Base-by-base conservation (phyloP, 768 basidiomycete species). In the Suillus alpinus region DNA sequence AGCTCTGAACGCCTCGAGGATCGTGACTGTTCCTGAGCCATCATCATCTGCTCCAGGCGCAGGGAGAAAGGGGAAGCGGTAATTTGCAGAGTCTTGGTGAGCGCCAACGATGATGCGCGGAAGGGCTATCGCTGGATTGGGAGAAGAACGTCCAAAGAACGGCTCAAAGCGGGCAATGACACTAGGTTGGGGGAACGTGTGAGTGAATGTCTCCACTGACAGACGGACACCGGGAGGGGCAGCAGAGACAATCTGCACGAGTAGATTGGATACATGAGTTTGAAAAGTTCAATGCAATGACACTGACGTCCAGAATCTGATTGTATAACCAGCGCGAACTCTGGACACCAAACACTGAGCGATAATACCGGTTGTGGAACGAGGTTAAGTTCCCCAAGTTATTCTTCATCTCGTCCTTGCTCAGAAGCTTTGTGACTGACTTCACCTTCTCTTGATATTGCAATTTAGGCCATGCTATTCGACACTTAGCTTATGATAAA, bases 1-100 rank as follows among this genome's bases (percentile, higher is more conserved):
- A 13, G 83, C 87, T 40, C 90, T 83, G 70, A 90, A 91, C 18
- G 88, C 80, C 75, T 92, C 91, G 43, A 92, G 74, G 64, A 92
- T 89, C n/a, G 86, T 87, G 58, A 91, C 86, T n/a, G 80, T 82
- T 63, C 91, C 91, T 62, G 87, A 78, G 16, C 81, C 82, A 56
- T 81, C 80, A 62, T 82, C 82, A 56, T 83, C 81, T 0, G 78
- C 79, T 53, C 83, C 82, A 32, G 81, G 82, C 13, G 80, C 80
- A 29, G 76, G 75, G 43, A 78, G 78, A 40, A 66, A 71, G 2
- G 75, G 73, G 0, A 78, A 78, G 44, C 63, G 76, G 64, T 67
- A 69, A 63, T 80, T 80, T 64, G 77, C 76, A 6, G 76, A 79
- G 59, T 80, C 79, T 66, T 80, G 75, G 60, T 80, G 79, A 9